These are phyloP conservation scores for Galerina sulciceps DNA, from an alignment of 768 basidiomycete species.

Conservation along the genomic window DNA sequence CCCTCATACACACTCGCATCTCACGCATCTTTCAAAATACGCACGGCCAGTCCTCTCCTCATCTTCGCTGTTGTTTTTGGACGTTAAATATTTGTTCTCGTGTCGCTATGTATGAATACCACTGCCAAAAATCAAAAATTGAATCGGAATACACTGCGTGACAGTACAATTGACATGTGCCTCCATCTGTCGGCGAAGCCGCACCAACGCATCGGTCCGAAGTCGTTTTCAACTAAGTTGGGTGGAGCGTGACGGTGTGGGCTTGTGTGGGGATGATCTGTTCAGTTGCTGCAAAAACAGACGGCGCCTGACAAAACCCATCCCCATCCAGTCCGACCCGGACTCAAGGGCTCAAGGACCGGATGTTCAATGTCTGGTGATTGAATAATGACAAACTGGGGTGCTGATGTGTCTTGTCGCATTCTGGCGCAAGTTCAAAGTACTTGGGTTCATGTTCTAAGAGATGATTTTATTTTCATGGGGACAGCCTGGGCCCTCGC, in stretches of 20 bases:
- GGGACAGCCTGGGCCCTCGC: no score
- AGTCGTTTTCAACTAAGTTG: neutral
- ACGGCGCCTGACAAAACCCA: neutral
- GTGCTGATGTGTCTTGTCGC: neutral
- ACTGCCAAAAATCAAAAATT: neutral
- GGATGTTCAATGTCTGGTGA: neutral
- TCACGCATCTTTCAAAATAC: neutral
- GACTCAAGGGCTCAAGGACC: neutral
- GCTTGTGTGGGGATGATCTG: neutral
- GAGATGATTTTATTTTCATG: neutral
- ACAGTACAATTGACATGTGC: conserved; percentile 1
- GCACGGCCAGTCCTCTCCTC: neutral
- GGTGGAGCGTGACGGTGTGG: neutral
- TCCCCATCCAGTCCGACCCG: neutral
- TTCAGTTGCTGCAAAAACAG: neutral
- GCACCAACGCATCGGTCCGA: conserved; percentile 9
- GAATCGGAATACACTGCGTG: neutral
- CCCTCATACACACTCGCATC: neutral
- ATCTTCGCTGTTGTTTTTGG: neutral
- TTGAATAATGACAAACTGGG: neutral
- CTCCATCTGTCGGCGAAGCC: neutral
- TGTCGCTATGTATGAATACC: neutral
- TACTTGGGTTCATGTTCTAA: neutral
- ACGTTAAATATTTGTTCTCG: neutral
- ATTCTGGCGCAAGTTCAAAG: neutral